Percentiles rank a stretch among this genome's conserved stretches.
phyloP scores from a whole-genome alignment of 2,329 filamentous ascomycete genomes.

The Aspergillus viridinutans region DNA sequence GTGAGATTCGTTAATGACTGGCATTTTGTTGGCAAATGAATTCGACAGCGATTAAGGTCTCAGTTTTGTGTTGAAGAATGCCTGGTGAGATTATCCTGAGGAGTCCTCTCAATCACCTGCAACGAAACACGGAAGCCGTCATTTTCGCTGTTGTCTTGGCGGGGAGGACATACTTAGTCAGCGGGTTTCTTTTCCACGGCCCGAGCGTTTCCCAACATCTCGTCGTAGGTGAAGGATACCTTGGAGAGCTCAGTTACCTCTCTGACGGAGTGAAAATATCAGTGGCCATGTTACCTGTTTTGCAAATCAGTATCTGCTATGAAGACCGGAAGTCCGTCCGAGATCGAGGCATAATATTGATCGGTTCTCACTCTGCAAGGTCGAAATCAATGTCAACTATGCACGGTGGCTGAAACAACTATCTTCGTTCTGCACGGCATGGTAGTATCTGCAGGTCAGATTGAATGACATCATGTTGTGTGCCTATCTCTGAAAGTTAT shows the following conservation, averaged over 20 bases:
- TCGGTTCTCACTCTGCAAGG: background rate
- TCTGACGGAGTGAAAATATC: background rate
- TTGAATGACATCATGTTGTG: background rate
- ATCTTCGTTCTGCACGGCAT: background rate
- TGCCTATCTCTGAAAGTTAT: background rate
- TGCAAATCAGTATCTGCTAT: background rate
- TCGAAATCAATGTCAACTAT: background rate
- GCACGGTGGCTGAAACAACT: background rate
- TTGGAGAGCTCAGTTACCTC: background rate
- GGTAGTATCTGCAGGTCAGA: background rate
- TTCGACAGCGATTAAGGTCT: background rate
- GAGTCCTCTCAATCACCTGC: background rate
- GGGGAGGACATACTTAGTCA: background rate
- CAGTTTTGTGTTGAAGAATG: background rate
- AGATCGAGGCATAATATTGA: background rate
- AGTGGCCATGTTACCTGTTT: background rate
- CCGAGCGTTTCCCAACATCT: background rate
- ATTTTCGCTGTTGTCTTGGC: background rate
- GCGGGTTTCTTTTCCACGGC: background rate
- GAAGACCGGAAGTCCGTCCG: background rate
- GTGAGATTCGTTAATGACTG: slow-evolving; percentile 65
- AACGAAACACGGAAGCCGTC: background rate
- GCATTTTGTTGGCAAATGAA: slow-evolving; percentile 47
- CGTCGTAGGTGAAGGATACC: too few species aligned
- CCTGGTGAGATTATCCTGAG: background rate